Base-by-base conservation (phyloP, 768 basidiomycete species). In the Rickenella mellea region DNA sequence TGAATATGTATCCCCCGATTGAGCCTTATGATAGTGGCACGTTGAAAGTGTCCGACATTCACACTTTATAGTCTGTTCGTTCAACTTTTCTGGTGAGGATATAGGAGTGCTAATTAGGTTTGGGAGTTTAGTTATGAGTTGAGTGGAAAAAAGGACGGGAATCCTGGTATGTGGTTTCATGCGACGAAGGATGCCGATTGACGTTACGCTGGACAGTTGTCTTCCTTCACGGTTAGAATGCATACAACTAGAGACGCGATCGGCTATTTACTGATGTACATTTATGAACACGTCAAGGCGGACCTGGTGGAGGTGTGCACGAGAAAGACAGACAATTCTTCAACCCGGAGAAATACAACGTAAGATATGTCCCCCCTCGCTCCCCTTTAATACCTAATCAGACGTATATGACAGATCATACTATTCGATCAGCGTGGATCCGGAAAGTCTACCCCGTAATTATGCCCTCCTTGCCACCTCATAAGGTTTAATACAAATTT, bases 371-470 rank as follows among this genome's bases (percentile, higher is more conserved):
- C 26, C 29, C 26, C 35, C 38, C 21, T 42, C 27, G 1, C 12
- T 20, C n/a, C 9, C 14, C 32, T 30, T 42, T 7, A 27, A 21
- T 25, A 29, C 4, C 5, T 19, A 15, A 29, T 39, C 46, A 12
- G 3, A 48, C 44, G 19, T 19, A 17, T 7, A 24, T 19, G 41
- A 17, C 42, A 88, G 83, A 87, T 93, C 53, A 62, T 94, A 47
- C 71, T 94, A 19, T 78, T 91, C 50, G 92, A 96, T 61, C 93
- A 97, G 60, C 71, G 93, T 46, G 93, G 93, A 12, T 59, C 84
- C 12, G 93, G 93, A 15, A 83, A 87, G 52, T 89, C 86, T 14
- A 86, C 71, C 0, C 92, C 92, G 78, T 87, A 58, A 47, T 80
- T 67, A 27, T 29, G 29, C 45, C 14, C 22, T 5, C 0, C 26